Evolutionary conservation across 345 rosid species (phyloP).

Genomic region (Acer yangbiense): DNA sequence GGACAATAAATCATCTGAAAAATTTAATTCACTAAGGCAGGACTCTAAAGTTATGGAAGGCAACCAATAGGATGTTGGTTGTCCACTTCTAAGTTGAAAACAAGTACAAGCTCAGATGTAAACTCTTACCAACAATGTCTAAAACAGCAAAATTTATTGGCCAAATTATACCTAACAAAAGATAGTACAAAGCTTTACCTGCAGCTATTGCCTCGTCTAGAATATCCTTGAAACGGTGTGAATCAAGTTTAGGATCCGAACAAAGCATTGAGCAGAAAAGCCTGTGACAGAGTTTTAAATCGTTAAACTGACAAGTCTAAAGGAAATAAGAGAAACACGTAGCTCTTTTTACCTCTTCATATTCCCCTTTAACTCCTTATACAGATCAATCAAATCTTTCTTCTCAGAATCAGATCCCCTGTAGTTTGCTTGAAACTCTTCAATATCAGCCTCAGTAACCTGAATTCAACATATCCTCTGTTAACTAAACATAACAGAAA

Average conservation of each 20-base stretch:
- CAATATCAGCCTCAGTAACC: slow-evolving; percentile 83
- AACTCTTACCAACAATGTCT: background rate
- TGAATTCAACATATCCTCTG: slow-evolving; percentile 23
- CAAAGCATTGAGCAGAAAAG: slow-evolving; percentile 93
- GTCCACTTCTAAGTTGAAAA: slow-evolving; percentile 4
- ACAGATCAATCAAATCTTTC: slow-evolving; percentile 80
- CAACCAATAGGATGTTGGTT: background rate
- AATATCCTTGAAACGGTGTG: slow-evolving; percentile 81
- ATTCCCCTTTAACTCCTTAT: slow-evolving; percentile 62
- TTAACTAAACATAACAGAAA: slow-evolving; percentile 2
- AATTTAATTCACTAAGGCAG: background rate
- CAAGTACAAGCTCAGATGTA: background rate
- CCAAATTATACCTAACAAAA: background rate
- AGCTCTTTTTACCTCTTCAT: slow-evolving; percentile 65
- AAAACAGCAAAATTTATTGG: background rate
- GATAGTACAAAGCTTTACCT: slow-evolving; percentile 38
- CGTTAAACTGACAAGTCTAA: background rate
- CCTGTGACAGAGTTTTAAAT: slow-evolving; percentile 38
- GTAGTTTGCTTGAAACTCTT: slow-evolving; percentile 82
- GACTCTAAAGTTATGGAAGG: background rate
- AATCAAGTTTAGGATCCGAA: slow-evolving; percentile 87
- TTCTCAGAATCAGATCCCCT: slow-evolving; percentile 94
- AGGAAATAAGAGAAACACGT: background rate
- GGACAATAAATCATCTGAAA: background rate
- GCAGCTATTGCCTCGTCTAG: slow-evolving; percentile 71